Conservation (phyloP, 1,284 basidiomycete genomes). For the Volvariella surrecta region DNA sequence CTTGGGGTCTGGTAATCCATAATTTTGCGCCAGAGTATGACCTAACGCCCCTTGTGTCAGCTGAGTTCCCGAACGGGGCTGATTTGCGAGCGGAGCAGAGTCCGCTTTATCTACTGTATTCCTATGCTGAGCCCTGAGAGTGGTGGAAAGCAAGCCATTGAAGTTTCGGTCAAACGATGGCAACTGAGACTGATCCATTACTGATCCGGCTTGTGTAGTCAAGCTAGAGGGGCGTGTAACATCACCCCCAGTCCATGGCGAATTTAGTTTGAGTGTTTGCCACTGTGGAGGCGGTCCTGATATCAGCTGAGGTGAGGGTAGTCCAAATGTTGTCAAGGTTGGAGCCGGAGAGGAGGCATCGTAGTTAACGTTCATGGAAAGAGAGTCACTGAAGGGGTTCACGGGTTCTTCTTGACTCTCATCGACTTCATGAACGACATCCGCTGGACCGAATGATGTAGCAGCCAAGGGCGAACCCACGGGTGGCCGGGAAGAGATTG, state of each 20-base stretch:
- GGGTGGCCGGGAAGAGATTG: conserved; percentile 31
- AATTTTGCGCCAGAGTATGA: conserved; percentile 49
- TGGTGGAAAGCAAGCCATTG: too few species aligned
- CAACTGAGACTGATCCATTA: conserved; percentile 55
- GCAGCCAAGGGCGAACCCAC: conserved; percentile 60
- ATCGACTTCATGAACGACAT: conserved; percentile 45
- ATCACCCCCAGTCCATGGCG: conserved; percentile 30
- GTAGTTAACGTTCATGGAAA: conserved; percentile 30
- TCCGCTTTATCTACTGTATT: too few species aligned
- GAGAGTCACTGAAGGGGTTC: conserved; percentile 63
- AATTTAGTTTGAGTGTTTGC: conserved; percentile 25
- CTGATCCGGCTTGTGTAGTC: conserved; percentile 52
- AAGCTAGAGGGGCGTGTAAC: conserved; percentile 49
- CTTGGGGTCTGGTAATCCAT: conserved; percentile 34
- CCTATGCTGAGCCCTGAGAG: too few species aligned
- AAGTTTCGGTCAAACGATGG: too few species aligned
- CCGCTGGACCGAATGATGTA: conserved; percentile 64
- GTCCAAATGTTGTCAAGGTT: conserved; percentile 35
- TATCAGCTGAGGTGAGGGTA: conserved; percentile 15
- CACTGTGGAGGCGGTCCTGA: conserved; percentile 24
- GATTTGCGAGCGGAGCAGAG: too few species aligned
- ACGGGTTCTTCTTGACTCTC: conserved; percentile 29
- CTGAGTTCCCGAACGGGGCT: conserved; percentile 22
- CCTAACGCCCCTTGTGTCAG: conserved; percentile 45
- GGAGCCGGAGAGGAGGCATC: conserved; percentile 28